phyloP scores from a whole-genome alignment of 2,329 filamentous ascomycete genomes.

The Hymenoscyphus infarciens region DNA sequence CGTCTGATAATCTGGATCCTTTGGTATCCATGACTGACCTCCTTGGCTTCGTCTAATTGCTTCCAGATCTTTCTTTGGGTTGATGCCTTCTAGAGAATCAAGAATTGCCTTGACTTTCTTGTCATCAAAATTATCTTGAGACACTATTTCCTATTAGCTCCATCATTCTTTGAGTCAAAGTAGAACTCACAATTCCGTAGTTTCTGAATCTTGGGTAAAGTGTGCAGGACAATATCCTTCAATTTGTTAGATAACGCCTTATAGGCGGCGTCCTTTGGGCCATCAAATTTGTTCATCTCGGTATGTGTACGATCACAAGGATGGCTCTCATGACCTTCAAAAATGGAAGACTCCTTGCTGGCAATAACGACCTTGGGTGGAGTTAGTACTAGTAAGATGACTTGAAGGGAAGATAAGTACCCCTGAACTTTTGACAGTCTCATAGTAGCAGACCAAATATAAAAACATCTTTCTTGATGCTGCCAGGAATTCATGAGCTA shows the following conservation, averaged over 20 bases:
- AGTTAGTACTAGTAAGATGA: neutral
- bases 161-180: neutral
- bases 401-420: neutral
- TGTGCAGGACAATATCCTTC: neutral
- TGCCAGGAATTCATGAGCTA: conserved; percentile 3
- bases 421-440: conserved; percentile 3
- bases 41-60: conserved; percentile 7
- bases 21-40: conserved; percentile 5
- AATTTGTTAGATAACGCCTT: neutral
- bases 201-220: neutral
- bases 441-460: conserved; percentile 6
- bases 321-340: conserved; percentile 3
- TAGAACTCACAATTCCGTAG: conserved; percentile 2
- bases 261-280: conserved; percentile 3
- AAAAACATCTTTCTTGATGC: neutral
- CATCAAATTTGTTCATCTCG: conserved; percentile 7
- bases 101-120: neutral
- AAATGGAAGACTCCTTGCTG: conserved; percentile 5
- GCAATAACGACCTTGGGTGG: neutral
- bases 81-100: conserved; percentile 6
- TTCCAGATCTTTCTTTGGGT: conserved; percentile 8
- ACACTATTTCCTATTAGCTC: neutral
- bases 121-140: conserved; percentile 5
- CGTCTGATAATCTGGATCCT: neutral
- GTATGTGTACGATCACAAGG: conserved; percentile 5